phyloP scores from a whole-genome alignment of 2,329 filamentous ascomycete species.

The Curvularia spicifera region DNA sequence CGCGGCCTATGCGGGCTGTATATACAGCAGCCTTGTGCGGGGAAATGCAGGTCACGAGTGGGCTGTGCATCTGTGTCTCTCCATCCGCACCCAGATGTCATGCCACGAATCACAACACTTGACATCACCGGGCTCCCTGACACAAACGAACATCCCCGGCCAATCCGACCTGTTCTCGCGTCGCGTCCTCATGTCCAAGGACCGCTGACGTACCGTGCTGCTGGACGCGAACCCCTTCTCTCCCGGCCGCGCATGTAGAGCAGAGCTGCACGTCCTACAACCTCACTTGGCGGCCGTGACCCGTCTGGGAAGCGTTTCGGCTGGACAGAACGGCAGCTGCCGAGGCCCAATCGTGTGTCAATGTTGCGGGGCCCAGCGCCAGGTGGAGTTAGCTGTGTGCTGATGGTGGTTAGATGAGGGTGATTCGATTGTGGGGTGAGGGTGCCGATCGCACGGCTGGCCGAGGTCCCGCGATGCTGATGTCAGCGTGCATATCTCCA shows the following conservation, averaged over 20 bases:
- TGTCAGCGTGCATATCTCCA: constrained; percentile 16
- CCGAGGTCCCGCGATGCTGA: constrained; percentile 18
- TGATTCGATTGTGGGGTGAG: constrained; percentile 32
- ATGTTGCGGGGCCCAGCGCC: constrained; percentile 16
- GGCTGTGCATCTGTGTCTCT: constrained; percentile 35
- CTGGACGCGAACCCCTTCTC: constrained; percentile 23
- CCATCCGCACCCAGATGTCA: constrained; percentile 36
- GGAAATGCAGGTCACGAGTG: constrained; percentile 36
- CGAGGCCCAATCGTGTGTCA: constrained; percentile 21
- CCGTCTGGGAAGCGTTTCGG: constrained; percentile 20
- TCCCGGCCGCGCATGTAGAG: constrained; percentile 45
- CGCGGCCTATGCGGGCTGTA: constrained; percentile 30
- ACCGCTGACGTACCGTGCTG: constrained; percentile 30
- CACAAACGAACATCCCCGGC: constrained; percentile 15
- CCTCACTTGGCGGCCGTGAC: constrained; percentile 13
- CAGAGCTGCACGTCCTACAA: constrained; percentile 15
- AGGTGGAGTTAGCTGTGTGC: constrained; percentile 27
- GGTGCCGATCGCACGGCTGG: constrained; percentile 12
- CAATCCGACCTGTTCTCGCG: constrained; percentile 40
- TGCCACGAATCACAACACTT: constrained; percentile 44
- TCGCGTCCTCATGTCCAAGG: constrained; percentile 22
- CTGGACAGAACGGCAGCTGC: constrained; percentile 26
- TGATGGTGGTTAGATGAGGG: constrained; percentile 20
- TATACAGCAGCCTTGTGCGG: constrained; percentile 35
- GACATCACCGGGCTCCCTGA: constrained; percentile 18